Evolutionary conservation across 768 basidiomycete genomes (phyloP), one percentile per base, ranked within the genome.

Genomic region (Mycena rosella): DNA sequence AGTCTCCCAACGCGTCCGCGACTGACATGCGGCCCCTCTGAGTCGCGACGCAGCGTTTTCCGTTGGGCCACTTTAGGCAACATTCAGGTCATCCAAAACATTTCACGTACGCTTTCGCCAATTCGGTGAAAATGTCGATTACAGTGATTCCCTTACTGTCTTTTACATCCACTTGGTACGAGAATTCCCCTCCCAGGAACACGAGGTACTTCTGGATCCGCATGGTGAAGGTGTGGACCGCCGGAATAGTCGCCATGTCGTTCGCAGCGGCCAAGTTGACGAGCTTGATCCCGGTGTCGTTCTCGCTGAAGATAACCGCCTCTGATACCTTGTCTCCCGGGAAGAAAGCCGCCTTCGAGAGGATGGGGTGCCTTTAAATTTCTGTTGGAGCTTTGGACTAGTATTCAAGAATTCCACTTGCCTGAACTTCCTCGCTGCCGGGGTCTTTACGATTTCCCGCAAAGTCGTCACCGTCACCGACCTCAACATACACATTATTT

Each of bases 281-380:
- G 6, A 58, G 44, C 4, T 2, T 3, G 18, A n/a, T 44, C 2
- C 32, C 30, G n/a, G 8, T 2, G 13, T 10, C 29, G 5, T 47
- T 34, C 8, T 4, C 11, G 7, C 18, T 22, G 29, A 17, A 45
- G n/a, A 32, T 9, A n/a, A 13, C 14, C 13, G 29, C 32, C 24
- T 27, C 36, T 2, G 54, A 38, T 26, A 47, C 42, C 2, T 20
- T 30, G 6, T 47, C 2, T 30, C 42, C 29, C 5, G 47, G 29
- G 2, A 14, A n/a, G 45, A 58, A 58, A 13, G 57, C 44, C 10
- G 47, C 11, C 3, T 13, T 20, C 22, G 26, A 13, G 13, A 58
- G 57, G 15, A 47, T 29, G 11, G 57, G 57, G 18, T 58, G 57
- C 57, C 45, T 29, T 44, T 58, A 32, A 53, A 32, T 22, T 30